Percentiles rank a stretch among this genome's conserved stretches.
Evolutionary conservation across 2,329 filamentous ascomycete species (phyloP).

Genomic region (Aspergillus flavus): DNA sequence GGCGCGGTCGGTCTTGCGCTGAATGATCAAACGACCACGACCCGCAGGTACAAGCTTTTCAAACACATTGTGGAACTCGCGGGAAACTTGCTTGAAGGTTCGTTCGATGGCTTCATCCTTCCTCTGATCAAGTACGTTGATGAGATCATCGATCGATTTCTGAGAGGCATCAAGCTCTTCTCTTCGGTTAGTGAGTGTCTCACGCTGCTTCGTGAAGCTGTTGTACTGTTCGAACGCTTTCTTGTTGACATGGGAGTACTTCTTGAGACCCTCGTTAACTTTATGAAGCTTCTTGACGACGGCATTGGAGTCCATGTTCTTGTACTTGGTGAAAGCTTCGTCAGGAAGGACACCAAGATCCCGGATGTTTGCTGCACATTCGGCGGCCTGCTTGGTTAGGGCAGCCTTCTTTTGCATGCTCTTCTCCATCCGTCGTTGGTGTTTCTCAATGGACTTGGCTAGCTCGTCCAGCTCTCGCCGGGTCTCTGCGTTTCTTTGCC

Average conservation of each 20-base stretch:
- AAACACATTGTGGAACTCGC: slow-evolving; percentile 90
- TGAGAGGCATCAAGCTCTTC: slow-evolving; percentile 86
- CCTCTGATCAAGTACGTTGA: slow-evolving; percentile 86
- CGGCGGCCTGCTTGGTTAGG: slow-evolving; percentile 73
- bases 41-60: slow-evolving; percentile 93
- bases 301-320: slow-evolving; percentile 75
- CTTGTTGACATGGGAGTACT: slow-evolving; percentile 98
- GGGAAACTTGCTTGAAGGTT: slow-evolving; percentile 96
- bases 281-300: slow-evolving; percentile 79
- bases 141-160: slow-evolving; percentile 85
- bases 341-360: slow-evolving; percentile 92
- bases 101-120: slow-evolving; percentile 98
- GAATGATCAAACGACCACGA: slow-evolving; percentile 87
- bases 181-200: slow-evolving; percentile 79
- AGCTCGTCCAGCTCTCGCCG: slow-evolving; percentile 76
- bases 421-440: slow-evolving; percentile 90
- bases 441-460: slow-evolving; percentile 75
- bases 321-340: slow-evolving; percentile 89
- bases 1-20: slow-evolving; percentile 79
- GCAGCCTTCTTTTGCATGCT: slow-evolving; percentile 85
- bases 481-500: slow-evolving; percentile 63
- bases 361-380: slow-evolving; percentile 85
- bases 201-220: slow-evolving; percentile 90
- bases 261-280: slow-evolving; percentile 89
- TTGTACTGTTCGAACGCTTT: slow-evolving; percentile 99